phyloP scores from a whole-genome alignment of 1,284 basidiomycete genomes.

The Boletus mariae region DNA sequence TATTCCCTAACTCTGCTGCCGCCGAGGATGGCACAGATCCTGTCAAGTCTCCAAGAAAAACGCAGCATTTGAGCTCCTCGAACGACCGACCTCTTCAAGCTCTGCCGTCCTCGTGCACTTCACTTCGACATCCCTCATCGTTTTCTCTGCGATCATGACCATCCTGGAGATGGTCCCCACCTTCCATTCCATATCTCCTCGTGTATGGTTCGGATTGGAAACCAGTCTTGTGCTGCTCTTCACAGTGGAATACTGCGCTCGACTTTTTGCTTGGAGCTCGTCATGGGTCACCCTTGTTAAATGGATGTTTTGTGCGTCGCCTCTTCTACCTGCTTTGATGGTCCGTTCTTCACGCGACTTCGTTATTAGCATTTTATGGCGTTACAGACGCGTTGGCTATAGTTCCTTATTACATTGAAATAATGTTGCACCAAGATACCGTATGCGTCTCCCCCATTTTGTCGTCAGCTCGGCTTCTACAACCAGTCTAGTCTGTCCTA shows the following conservation, averaged over 20 bases:
- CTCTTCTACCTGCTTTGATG: neutral
- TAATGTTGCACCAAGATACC: slow-evolving; percentile 78
- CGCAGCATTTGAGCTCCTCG: slow-evolving; percentile 57
- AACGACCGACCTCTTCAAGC: slow-evolving; percentile 64
- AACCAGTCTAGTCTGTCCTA: slow-evolving; percentile 58
- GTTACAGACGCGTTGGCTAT: slow-evolving; percentile 83
- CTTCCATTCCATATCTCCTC: slow-evolving; percentile 68
- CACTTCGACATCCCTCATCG: slow-evolving; percentile 59
- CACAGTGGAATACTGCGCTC: slow-evolving; percentile 72
- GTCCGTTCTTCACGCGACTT: slow-evolving; percentile 10
- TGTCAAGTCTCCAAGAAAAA: slow-evolving; percentile 57
- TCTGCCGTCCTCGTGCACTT: slow-evolving; percentile 66
- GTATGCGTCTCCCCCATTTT: slow-evolving; percentile 39
- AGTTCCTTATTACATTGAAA: slow-evolving; percentile 83
- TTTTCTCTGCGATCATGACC: slow-evolving; percentile 74
- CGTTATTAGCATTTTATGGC: slow-evolving; percentile 70
- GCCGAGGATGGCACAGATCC: slow-evolving; percentile 36
- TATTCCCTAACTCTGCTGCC: slow-evolving; percentile 34
- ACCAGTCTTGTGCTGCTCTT: slow-evolving; percentile 76
- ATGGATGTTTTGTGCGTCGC: slow-evolving; percentile 64
- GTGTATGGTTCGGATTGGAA: slow-evolving; percentile 80
- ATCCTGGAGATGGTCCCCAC: slow-evolving; percentile 82
- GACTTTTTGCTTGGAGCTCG: slow-evolving; percentile 63
- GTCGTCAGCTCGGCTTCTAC: neutral
- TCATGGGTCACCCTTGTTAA: slow-evolving; percentile 55